These are phyloP conservation scores for Ramaria sp. DNA, from an alignment of 768 basidiomycete species.

Conservation along the genomic window DNA sequence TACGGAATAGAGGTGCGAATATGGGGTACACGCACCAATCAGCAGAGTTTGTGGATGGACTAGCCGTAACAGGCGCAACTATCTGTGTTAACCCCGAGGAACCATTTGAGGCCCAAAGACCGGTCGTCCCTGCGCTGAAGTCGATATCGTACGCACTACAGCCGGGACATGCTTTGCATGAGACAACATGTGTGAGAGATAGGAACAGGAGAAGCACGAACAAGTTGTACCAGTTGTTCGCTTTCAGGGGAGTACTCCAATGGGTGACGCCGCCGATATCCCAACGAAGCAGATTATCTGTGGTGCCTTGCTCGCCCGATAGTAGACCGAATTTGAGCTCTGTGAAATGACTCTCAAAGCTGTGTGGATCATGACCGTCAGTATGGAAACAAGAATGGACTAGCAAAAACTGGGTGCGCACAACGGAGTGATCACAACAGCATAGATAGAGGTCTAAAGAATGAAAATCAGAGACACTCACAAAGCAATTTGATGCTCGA, in stretches of 20 bases:
- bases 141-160: slow-evolving; percentile 19
- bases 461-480: slow-evolving; percentile 4
- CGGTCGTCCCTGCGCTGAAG: slow-evolving; percentile 43
- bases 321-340: slow-evolving; percentile 47
- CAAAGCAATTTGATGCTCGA: slow-evolving; percentile 47
- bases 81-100: slow-evolving; percentile 37
- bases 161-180: neutral
- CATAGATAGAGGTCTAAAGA: neutral
- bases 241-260: slow-evolving; percentile 39
- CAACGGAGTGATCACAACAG: too few species aligned
- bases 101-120: slow-evolving; percentile 47
- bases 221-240: slow-evolving; percentile 56
- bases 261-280: slow-evolving; percentile 33
- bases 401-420: neutral
- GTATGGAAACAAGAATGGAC: slow-evolving; percentile 24
- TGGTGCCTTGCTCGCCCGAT: slow-evolving; percentile 20
- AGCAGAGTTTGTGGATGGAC: slow-evolving; percentile 45
- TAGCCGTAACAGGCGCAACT: slow-evolving; percentile 33
- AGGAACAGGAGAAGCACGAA: slow-evolving; percentile 18
- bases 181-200: neutral
- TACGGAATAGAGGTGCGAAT: neutral
- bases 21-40: slow-evolving; percentile 26
- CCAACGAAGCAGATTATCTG: slow-evolving; percentile 41
- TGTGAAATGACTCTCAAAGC: slow-evolving; percentile 3
- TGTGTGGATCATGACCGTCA: slow-evolving; percentile 1